Percentiles rank a stretch among this genome's conserved stretches.
Conservation (phyloP, 1,139 yeast species). For the Taphrina deformans region DNA sequence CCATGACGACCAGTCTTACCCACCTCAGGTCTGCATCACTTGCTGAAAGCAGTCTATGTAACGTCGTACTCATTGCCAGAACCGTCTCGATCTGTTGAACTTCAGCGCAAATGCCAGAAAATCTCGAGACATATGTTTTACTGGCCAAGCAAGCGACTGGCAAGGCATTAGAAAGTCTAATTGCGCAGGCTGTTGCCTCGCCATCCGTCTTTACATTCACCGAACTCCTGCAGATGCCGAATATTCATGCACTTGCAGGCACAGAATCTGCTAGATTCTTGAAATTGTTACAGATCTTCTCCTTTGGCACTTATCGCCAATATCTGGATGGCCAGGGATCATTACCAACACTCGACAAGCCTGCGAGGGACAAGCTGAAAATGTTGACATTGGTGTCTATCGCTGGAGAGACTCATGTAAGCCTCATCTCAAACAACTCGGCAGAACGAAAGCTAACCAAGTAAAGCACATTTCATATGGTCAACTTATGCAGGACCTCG, state of each 20-base stretch:
- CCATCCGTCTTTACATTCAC: slow-evolving; percentile 11
- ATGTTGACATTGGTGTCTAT: slow-evolving; percentile 16
- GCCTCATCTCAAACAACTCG: not conserved
- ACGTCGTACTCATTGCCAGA: too few species aligned
- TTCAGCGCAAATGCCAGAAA: slow-evolving; percentile 14
- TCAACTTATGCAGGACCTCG: slow-evolving; percentile 1
- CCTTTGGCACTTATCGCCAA: slow-evolving; percentile 19
- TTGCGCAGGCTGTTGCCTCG: slow-evolving; percentile 9
- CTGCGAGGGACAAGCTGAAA: slow-evolving; percentile 11
- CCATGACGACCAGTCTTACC: not conserved
- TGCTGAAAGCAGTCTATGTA: too few species aligned
- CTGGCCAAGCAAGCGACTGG: slow-evolving; percentile 33
- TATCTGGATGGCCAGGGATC: not conserved
- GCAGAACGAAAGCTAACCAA: not conserved
- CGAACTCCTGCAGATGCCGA: slow-evolving; percentile 1
- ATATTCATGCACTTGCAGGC: not conserved
- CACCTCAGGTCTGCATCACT: not conserved
- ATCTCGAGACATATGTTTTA: slow-evolving; percentile 5
- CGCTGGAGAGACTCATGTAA: slow-evolving; percentile 8
- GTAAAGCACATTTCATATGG: not conserved
- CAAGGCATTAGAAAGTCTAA: slow-evolving; percentile 11
- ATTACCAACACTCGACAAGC: not conserved
- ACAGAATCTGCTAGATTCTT: not conserved
- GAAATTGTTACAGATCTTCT: slow-evolving; percentile 7
- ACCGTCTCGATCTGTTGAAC: too few species aligned